Conservation (phyloP, 179 eudicot species). For the Corrigiola litoralis region DNA sequence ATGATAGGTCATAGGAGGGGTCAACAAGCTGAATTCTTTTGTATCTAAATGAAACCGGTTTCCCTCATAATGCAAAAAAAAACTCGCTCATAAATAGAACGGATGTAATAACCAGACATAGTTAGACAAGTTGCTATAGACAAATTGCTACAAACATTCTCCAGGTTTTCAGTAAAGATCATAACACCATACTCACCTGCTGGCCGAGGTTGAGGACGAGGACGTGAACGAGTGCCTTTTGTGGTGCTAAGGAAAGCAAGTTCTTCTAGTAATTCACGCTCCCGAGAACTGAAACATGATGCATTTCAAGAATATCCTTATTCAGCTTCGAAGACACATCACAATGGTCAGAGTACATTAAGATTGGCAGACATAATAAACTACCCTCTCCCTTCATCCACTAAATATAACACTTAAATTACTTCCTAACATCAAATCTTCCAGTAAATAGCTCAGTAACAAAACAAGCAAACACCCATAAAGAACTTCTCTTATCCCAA, state of each 20-base stretch:
- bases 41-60: no score
- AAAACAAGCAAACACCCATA: no score
- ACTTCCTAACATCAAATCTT: no score
- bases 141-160: not conserved
- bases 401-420: not conserved
- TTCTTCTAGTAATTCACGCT: constrained; percentile 85
- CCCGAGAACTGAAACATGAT: constrained; percentile 54
- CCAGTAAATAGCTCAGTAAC: no score
- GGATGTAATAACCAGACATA: not conserved
- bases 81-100: not conserved
- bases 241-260: constrained; percentile 56
- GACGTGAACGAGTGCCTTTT: constrained; percentile 48
- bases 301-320: not conserved
- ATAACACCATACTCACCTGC: constrained; percentile 40
- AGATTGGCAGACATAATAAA: not conserved
- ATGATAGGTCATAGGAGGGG: no score
- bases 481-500: no score
- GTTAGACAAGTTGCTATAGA: constrained; percentile 1
- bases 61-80: no score
- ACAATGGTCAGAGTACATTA: not conserved
- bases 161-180: constrained; percentile 1
- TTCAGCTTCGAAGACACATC: not conserved
- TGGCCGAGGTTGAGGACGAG: constrained; percentile 62
- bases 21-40: no score
- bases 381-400: not conserved